Base-by-base conservation (phyloP, 2,329 filamentous ascomycete species). In the Eutypa lata region DNA sequence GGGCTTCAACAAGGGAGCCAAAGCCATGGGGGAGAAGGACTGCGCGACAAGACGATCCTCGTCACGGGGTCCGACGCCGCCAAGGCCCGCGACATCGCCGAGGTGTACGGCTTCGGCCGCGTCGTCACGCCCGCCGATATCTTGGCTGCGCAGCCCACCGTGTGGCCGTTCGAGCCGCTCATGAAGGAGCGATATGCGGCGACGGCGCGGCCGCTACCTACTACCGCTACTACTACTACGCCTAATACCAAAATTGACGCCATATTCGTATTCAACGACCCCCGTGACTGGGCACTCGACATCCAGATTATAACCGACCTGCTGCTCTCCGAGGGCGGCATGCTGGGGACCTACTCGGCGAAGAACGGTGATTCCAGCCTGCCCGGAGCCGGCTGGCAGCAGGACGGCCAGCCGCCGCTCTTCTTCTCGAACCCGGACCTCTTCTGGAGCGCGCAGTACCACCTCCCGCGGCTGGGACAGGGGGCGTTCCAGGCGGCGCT, bases 261-360 rank as follows among this genome's bases (percentile, higher is more conserved):
- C 26, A 84, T 97, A 26, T 88, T 97, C 64, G 88, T 97, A 7
- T 97, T 93, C 79, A 96, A 96, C 69, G 94, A 97, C 71, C 92
- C 94, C 3, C 84, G 94, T 52, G 94, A 99, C 75, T 99, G 94
- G 94, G 91, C 89, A 1, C 80, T 97, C 10, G 93, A 97, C 69
- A 84, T 85, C 2, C 89, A 96, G 67, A 76, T 97, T 61, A 88
- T 97, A 53, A 66, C 88, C 50, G 94, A 99, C 70, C 74, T 96
- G 11, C 76, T 97, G 7, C 78, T 96, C 40, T 96, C 92, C 0
- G 77, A 83, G 18, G 64, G 79, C n/a, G 94, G 94, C 18, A 83
- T 90, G 52, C 68, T 96, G 3, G 94, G 93, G 24, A 97, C 93
- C 0, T 78, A 89, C 42, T 93, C 89, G 0, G 59, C 77, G 11